A percentile compares a stretch with the other conserved stretches of the same genome.
These are phyloP conservation scores for Aspergillus puulaauensis DNA, from an alignment of 2,329 filamentous ascomycete genomes.

Conservation along the genomic window DNA sequence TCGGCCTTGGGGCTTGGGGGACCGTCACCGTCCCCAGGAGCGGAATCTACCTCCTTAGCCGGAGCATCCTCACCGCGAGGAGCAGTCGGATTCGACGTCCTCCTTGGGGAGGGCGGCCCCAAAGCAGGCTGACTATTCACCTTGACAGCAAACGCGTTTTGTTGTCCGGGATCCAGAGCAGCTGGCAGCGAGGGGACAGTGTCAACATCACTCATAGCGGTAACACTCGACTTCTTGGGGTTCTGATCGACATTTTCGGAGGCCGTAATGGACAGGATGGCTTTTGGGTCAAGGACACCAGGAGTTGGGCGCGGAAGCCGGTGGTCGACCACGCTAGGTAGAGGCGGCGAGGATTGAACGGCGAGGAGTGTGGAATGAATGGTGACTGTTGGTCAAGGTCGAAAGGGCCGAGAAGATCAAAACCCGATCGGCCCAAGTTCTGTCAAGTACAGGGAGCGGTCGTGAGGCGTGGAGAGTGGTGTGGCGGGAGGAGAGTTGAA, in stretches of 20 bases:
- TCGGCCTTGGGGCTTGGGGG: slow-evolving; percentile 43
- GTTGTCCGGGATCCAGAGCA: slow-evolving; percentile 35
- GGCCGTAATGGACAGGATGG: slow-evolving; percentile 35
- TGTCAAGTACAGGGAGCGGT: neutral
- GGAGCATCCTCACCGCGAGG: slow-evolving; percentile 22
- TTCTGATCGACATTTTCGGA: slow-evolving; percentile 47
- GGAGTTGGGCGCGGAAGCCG: slow-evolving; percentile 33
- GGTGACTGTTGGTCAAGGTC: slow-evolving; percentile 3
- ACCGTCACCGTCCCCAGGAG: slow-evolving; percentile 33
- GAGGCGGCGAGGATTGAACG: neutral
- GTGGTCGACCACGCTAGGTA: slow-evolving; percentile 28
- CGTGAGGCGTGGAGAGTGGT: slow-evolving; percentile 1
- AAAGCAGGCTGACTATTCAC: slow-evolving; percentile 26
- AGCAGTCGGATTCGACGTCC: slow-evolving; percentile 19
- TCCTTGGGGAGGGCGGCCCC: slow-evolving; percentile 25
- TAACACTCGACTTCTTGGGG: slow-evolving; percentile 39
- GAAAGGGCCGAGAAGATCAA: neutral
- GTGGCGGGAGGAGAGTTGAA: neutral
- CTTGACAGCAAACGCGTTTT: slow-evolving; percentile 33
- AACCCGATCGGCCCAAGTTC: neutral
- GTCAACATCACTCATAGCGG: slow-evolving; percentile 50
- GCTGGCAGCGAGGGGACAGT: slow-evolving; percentile 39
- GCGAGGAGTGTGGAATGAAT: slow-evolving; percentile 5
- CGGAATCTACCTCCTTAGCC: slow-evolving; percentile 25
- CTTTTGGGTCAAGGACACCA: slow-evolving; percentile 33